Evolutionary conservation across 306 rosid genomes (phyloP).

Genomic region (Biancaea sappan): DNA sequence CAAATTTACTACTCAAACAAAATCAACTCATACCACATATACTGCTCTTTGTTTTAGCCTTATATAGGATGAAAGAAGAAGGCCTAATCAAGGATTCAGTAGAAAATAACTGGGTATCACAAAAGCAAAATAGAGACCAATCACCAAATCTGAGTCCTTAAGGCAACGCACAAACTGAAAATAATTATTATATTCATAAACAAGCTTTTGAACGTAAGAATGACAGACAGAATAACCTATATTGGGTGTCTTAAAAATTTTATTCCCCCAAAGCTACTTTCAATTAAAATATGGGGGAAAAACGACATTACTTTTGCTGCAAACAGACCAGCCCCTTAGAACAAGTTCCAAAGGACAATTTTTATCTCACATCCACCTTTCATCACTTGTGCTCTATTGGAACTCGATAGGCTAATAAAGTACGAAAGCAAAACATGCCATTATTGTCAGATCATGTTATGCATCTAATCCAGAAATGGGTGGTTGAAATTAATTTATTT

Average conservation of each 20-base stretch:
- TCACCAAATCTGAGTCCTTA: not conserved
- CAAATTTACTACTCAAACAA: not conserved
- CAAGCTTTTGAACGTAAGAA: not conserved
- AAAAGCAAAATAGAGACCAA: conserved; percentile 7
- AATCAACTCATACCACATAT: not conserved
- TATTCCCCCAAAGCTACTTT: conserved; percentile 27
- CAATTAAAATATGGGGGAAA: not conserved
- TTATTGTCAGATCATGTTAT: conserved; percentile 43
- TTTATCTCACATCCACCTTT: conserved; percentile 25
- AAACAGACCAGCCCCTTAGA: conserved; percentile 35
- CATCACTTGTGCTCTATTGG: conserved; percentile 47
- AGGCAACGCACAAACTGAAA: not conserved
- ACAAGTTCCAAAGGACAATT: conserved; percentile 45
- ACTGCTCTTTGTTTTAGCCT: not conserved
- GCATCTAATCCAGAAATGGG: conserved; percentile 38
- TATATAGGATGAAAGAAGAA: conserved; percentile 6
- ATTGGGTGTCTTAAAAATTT: conserved; percentile 5
- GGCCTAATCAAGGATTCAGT: not conserved
- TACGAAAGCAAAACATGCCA: conserved; percentile 39
- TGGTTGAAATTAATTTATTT: conserved; percentile 11
- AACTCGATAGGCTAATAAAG: conserved; percentile 52
- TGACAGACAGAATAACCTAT: conserved; percentile 2
- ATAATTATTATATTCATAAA: not conserved
- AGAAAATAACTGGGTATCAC: conserved; percentile 9
- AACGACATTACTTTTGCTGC: conserved; percentile 31